Evolutionary conservation across 208 protist species (phyloP).

Genomic region (Wallacemonas collosoma): DNA sequence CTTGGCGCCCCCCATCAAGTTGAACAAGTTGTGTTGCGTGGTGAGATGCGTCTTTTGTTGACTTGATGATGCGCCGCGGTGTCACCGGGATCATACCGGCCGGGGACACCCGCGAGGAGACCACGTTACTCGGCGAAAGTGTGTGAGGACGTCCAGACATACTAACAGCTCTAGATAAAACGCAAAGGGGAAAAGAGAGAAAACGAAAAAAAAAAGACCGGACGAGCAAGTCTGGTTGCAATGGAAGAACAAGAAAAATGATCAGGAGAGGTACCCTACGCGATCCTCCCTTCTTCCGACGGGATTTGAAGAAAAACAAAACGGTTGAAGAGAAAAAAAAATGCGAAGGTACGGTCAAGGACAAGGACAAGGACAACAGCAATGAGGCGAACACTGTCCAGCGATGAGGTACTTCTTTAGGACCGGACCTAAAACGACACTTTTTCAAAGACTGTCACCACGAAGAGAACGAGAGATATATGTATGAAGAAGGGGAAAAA

Average conservation of each 20-base stretch:
- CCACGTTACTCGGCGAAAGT: conserved; percentile 16
- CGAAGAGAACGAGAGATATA: not conserved
- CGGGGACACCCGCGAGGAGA: not conserved
- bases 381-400: too few relatives aligned
- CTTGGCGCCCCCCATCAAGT: conserved; percentile 39
- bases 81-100: conserved; percentile 19
- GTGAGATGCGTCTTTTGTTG: conserved; percentile 36
- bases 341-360: not conserved
- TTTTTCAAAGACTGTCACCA: too few relatives aligned
- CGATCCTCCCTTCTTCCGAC: too few relatives aligned
- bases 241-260: too few relatives aligned
- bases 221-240: not conserved
- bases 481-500: conserved; percentile 1
- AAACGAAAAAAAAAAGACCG: conserved; percentile 14
- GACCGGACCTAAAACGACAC: too few relatives aligned
- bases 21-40: conserved; percentile 66
- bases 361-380: too few relatives aligned
- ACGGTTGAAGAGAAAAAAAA: conserved; percentile 13
- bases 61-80: conserved; percentile 64
- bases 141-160: conserved; percentile 15
- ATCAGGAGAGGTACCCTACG: too few relatives aligned
- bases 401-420: too few relatives aligned
- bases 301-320: not conserved
- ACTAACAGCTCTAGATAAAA: conserved; percentile 16
- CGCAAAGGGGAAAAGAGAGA: conserved; percentile 18